phyloP scores from a whole-genome alignment of 2,329 filamentous ascomycete species.

The Fusarium brachygibbosum region DNA sequence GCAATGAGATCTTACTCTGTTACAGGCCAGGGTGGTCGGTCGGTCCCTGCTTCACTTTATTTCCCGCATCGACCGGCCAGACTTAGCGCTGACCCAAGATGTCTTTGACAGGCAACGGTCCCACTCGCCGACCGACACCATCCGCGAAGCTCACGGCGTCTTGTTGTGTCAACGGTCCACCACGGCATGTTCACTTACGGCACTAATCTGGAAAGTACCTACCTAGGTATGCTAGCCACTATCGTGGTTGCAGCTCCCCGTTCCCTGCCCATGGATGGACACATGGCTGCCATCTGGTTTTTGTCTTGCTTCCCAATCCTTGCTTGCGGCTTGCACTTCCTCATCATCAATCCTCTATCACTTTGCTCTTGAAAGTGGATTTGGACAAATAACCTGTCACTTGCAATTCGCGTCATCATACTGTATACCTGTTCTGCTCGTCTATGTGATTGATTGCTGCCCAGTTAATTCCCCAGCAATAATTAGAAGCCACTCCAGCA shows the following conservation, averaged over 20 bases:
- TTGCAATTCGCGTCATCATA: slow-evolving; percentile 19
- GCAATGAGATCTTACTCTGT: background rate
- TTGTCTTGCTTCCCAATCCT: slow-evolving; percentile 35
- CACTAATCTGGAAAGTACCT: too few species aligned
- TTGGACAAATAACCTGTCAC: slow-evolving; percentile 3
- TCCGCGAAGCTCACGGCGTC: slow-evolving; percentile 34
- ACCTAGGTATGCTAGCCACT: slow-evolving; percentile 34
- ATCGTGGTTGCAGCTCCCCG: slow-evolving; percentile 32
- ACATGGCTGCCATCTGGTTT: slow-evolving; percentile 40
- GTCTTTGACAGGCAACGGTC: slow-evolving; percentile 47
- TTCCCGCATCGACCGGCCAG: slow-evolving; percentile 38
- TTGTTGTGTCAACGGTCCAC: slow-evolving; percentile 40
- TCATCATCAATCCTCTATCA: slow-evolving; percentile 23
- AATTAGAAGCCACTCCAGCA: slow-evolving; percentile 10
- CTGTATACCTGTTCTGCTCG: slow-evolving; percentile 21
- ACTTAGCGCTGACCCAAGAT: slow-evolving; percentile 44
- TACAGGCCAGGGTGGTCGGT: slow-evolving; percentile 20
- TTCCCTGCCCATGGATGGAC: slow-evolving; percentile 41
- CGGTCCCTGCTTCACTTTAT: slow-evolving; percentile 37
- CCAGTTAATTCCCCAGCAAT: slow-evolving; percentile 17
- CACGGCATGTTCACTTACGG: slow-evolving; percentile 21
- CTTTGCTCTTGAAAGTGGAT: background rate
- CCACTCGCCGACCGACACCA: slow-evolving; percentile 37
- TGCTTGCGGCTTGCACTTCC: slow-evolving; percentile 31
- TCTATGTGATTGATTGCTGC: slow-evolving; percentile 32